Percentiles rank a stretch among this genome's conserved stretches.
Evolutionary conservation across 495 filamentous ascomycete species (phyloP).

Genomic region (Penicillium canescens): DNA sequence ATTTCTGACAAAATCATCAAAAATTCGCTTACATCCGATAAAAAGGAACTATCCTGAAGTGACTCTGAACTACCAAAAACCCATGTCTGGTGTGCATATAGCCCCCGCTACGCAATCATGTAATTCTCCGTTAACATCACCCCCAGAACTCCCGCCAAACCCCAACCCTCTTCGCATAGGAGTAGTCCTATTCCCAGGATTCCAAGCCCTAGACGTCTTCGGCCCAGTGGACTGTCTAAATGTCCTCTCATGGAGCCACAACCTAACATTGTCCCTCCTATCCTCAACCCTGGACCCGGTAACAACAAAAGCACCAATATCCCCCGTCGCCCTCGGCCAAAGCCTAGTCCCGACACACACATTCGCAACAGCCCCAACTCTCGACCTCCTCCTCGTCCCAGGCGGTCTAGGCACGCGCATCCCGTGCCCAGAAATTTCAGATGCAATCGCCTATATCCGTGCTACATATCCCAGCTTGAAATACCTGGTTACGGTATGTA

Average conservation of each 20-base stretch:
- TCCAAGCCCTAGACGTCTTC: constrained; percentile 50
- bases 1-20: too few relatives aligned
- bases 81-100: too few relatives aligned
- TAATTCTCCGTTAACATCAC: too few relatives aligned
- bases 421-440: constrained; percentile 14
- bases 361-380: constrained; percentile 34
- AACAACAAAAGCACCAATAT: constrained; percentile 28
- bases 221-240: constrained; percentile 66
- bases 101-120: too few relatives aligned
- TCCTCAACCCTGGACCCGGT: constrained; percentile 55
- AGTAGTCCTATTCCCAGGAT: constrained; percentile 33
- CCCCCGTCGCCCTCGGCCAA: constrained; percentile 32
- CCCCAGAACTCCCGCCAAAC: too few relatives aligned
- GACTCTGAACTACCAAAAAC: too few relatives aligned
- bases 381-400: constrained; percentile 68
- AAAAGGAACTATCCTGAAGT: too few relatives aligned
- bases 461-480: constrained; percentile 41
- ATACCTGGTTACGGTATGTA: constrained; percentile 66
- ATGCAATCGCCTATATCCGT: constrained; percentile 47
- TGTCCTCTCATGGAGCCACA: constrained; percentile 45
- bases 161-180: constrained; percentile 21
- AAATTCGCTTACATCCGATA: too few relatives aligned
- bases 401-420: constrained; percentile 58
- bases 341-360: constrained; percentile 63
- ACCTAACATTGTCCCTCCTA: constrained; percentile 46